These are phyloP conservation scores for Caloboletus inedulis DNA, from an alignment of 1,284 basidiomycete genomes.

Conservation along the genomic window DNA sequence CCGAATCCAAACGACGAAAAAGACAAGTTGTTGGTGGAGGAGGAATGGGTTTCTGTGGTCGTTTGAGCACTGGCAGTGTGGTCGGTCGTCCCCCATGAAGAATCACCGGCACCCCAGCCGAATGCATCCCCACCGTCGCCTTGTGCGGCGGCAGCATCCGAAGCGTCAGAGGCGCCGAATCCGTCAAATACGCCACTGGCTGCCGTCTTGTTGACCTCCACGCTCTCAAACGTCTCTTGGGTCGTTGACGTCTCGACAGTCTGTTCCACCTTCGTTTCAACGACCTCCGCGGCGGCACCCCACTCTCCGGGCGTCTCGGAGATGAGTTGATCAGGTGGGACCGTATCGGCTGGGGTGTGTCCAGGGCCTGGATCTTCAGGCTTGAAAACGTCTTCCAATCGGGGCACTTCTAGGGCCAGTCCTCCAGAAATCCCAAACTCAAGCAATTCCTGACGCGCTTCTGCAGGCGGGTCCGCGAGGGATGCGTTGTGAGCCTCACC, in stretches of 20 bases:
- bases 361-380: conserved; percentile 10
- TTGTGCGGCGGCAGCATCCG: background rate
- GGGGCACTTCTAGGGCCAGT: conserved; percentile 13
- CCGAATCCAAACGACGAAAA: conserved; percentile 8
- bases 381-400: background rate
- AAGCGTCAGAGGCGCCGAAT: background rate
- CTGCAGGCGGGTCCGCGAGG: background rate
- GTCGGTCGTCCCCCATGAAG: background rate
- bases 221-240: conserved; percentile 6
- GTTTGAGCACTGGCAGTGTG: background rate
- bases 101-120: background rate
- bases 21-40: background rate
- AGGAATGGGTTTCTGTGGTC: conserved; percentile 1
- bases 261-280: conserved; percentile 7
- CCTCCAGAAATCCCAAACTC: background rate
- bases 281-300: background rate
- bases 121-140: background rate
- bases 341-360: conserved; percentile 30
- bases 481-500: conserved; percentile 9
- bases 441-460: background rate
- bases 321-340: conserved; percentile 21
- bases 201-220: background rate
- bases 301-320: conserved; percentile 4
- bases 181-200: background rate
- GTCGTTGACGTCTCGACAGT: conserved; percentile 6